Evolutionary conservation across 2,329 filamentous ascomycete species (phyloP).

Genomic region (Juglanconis oblonga): DNA sequence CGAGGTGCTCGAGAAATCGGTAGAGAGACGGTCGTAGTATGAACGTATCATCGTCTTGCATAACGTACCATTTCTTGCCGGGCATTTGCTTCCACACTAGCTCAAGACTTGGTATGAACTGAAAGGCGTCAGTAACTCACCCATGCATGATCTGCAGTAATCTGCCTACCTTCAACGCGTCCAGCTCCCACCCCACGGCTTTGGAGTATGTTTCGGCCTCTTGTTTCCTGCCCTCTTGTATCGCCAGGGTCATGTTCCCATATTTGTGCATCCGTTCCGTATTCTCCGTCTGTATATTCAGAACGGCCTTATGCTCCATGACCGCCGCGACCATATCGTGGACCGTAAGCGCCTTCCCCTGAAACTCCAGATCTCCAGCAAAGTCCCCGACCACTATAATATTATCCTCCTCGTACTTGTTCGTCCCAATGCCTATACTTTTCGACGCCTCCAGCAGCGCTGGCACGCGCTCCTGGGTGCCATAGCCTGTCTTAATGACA

Average conservation of each 20-base stretch:
- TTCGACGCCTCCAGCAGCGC: conserved; percentile 46
- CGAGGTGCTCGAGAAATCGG: conserved; percentile 46
- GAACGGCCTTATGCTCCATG: conserved; percentile 27
- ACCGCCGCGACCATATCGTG: conserved; percentile 38
- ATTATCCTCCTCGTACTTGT: conserved; percentile 34
- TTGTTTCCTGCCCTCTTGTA: conserved; percentile 36
- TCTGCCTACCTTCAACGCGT: conserved; percentile 44
- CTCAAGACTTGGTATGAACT: conserved; percentile 56
- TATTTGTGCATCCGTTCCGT: conserved; percentile 40
- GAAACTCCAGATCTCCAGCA: conserved; percentile 28
- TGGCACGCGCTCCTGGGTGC: conserved; percentile 46
- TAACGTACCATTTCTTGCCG: conserved; percentile 57
- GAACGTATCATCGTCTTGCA: conserved; percentile 58
- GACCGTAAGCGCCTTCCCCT: conserved; percentile 30
- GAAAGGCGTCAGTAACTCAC: not conserved
- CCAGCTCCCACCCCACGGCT: conserved; percentile 46
- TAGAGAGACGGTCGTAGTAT: conserved; percentile 47
- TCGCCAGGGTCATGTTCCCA: conserved; percentile 33
- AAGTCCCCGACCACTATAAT: conserved; percentile 52
- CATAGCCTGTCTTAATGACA: conserved; percentile 56
- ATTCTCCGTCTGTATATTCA: conserved; percentile 27
- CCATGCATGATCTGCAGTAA: not conserved
- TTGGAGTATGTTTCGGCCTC: conserved; percentile 35
- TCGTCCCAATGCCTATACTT: conserved; percentile 26
- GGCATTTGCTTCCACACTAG: conserved; percentile 48